phyloP scores from a whole-genome alignment of 2,329 filamentous ascomycete species.

The Venturia carpophila region DNA sequence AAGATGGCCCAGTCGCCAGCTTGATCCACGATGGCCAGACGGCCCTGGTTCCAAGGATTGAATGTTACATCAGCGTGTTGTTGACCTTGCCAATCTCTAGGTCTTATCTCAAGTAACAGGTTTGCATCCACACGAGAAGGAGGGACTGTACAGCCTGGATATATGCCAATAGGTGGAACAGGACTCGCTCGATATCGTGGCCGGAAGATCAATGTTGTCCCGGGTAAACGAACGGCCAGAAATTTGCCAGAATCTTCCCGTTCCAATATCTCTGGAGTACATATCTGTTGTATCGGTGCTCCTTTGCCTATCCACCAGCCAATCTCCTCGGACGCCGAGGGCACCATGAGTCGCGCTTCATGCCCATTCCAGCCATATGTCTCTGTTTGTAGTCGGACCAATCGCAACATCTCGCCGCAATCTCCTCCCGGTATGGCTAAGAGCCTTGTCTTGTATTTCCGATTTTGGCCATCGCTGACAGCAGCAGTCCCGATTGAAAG shows the following conservation, averaged over 20 bases:
- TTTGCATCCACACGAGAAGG: slow-evolving; percentile 50
- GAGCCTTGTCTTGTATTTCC: slow-evolving; percentile 24
- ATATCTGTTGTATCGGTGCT: slow-evolving; percentile 43
- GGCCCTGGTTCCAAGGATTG: slow-evolving; percentile 52
- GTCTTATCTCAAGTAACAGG: slow-evolving; percentile 4
- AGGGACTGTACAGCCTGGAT: slow-evolving; percentile 24
- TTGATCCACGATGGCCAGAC: slow-evolving; percentile 59
- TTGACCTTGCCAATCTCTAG: not conserved
- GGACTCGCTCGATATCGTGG: slow-evolving; percentile 23
- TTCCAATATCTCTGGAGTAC: not conserved
- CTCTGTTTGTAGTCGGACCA: slow-evolving; percentile 38
- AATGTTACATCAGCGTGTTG: slow-evolving; percentile 57
- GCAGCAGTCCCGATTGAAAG: slow-evolving; percentile 52
- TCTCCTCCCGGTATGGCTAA: slow-evolving; percentile 41
- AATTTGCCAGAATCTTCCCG: slow-evolving; percentile 25
- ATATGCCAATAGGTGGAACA: slow-evolving; percentile 20
- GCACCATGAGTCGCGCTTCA: slow-evolving; percentile 36
- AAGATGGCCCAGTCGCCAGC: slow-evolving; percentile 61
- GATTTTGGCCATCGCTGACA: slow-evolving; percentile 20
- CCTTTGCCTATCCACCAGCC: slow-evolving; percentile 49
- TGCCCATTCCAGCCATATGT: slow-evolving; percentile 4
- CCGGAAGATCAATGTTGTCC: slow-evolving; percentile 42
- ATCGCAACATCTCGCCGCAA: slow-evolving; percentile 49
- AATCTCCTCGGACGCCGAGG: slow-evolving; percentile 38
- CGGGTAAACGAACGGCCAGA: slow-evolving; percentile 44